Base-by-base conservation (phyloP, 345 rosid genomes). In the Barbarea vulgaris region DNA sequence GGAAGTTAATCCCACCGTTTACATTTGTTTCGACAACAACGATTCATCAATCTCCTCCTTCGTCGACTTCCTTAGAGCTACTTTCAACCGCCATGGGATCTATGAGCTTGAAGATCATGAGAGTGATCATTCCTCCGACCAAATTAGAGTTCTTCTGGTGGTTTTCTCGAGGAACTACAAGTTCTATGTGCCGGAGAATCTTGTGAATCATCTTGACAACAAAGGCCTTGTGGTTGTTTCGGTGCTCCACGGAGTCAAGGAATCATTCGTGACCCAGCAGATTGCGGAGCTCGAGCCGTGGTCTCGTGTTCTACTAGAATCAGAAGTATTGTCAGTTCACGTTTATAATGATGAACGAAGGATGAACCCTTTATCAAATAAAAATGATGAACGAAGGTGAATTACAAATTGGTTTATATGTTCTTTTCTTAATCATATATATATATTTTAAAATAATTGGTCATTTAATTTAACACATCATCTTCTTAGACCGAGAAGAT, bases 151-250 rank as follows among this genome's bases (percentile, higher is more conserved):
- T 34, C 30, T 65, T 31, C 46, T 67, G 21, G 59, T 67, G 8
- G 59, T 67, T 34, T 67, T 67, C 47, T 51, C 71, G 3, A 51
- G 3, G 12, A 24, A 67, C 21, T 36, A 67, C 6, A 65, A 17
- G 3, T 48, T 65, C 44, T 47, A 3, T 31, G 2, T 24, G 13
- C 33, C 46, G 19, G 47, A 34, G 25, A 50, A 33, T 19, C 59
- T 51, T 9, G 46, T 67, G 71, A 50, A 50, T 21, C 22, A 51
- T 7, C 47, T 14, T 14, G 9, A 6, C 12, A 67, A 67, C 21
- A 51, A 34, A 33, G 47, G 21, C 47, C 33, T 50, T 51, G 33
- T 67, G 59, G 47, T 67, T 4, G 71, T 67, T 67, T 13, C 22
- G 0, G 71, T 67, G 22, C 59, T 31, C 7, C 44, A 34, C 22